These are phyloP conservation scores for Psilocybe azurescens DNA, from an alignment of 768 basidiomycete genomes.

Conservation along the genomic window DNA sequence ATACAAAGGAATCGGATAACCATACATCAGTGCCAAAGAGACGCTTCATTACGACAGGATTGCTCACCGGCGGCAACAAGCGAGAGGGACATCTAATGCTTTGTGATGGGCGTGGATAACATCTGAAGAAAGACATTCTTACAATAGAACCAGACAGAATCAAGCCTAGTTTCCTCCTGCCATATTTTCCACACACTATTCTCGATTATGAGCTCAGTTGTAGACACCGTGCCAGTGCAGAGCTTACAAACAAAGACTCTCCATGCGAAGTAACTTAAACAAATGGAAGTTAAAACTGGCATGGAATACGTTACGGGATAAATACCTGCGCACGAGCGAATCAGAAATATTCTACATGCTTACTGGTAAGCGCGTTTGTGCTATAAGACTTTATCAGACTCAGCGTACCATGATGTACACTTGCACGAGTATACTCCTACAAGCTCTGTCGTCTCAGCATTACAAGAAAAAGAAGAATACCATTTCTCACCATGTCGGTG, in stretches of 20 bases:
- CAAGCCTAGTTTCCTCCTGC: too few species aligned
- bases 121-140: too few species aligned
- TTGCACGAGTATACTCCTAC: neutral
- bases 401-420: neutral
- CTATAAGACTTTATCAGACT: neutral
- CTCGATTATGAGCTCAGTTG: neutral
- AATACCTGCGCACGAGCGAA: neutral
- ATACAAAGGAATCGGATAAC: too few species aligned
- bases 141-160: too few species aligned
- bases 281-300: too few species aligned
- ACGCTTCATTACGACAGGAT: too few species aligned
- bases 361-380: neutral
- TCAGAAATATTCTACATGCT: neutral
- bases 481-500: constrained; percentile 10
- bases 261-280: neutral
- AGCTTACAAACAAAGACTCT: neutral
- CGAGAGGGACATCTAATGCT: too few species aligned
- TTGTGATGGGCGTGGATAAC: too few species aligned
- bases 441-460: neutral
- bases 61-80: too few species aligned
- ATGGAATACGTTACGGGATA: too few species aligned
- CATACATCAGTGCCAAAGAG: too few species aligned
- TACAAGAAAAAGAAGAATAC: neutral
- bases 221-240: neutral
- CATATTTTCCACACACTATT: neutral